These are phyloP conservation scores for Candida glaebosa DNA, from an alignment of 805 yeast genomes.

Conservation along the genomic window DNA sequence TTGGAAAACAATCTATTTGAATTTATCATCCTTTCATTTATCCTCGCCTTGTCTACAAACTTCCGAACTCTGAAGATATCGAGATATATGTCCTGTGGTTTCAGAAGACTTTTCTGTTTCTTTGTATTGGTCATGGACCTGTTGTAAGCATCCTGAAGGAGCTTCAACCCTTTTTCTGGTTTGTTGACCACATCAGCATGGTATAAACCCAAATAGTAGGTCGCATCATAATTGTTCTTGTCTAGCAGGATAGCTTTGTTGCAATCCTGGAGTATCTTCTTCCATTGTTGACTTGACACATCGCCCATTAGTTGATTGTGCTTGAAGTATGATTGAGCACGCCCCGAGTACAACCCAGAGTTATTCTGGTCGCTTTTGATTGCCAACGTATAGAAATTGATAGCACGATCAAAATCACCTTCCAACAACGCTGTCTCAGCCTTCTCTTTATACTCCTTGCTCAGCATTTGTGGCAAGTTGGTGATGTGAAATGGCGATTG, in stretches of 20 bases:
- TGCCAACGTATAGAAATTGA: constrained; percentile 14
- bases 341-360: constrained; percentile 9
- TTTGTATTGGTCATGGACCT: constrained; percentile 11
- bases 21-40: constrained; percentile 4
- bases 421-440: constrained; percentile 8
- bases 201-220: constrained; percentile 12
- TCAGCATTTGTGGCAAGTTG: neutral
- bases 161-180: constrained; percentile 9
- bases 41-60: constrained; percentile 4
- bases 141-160: constrained; percentile 12
- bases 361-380: constrained; percentile 9
- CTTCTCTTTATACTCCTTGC: constrained; percentile 3
- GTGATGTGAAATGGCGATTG: too few relatives aligned
- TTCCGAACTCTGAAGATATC: constrained; percentile 10
- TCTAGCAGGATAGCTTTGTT: constrained; percentile 12
- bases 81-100: constrained; percentile 14
- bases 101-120: constrained; percentile 9
- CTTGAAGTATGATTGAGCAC: constrained; percentile 14
- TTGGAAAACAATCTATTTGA: constrained; percentile 9
- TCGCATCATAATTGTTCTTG: constrained; percentile 13
- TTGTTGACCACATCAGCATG: constrained; percentile 7
- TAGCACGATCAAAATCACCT: constrained; percentile 14
- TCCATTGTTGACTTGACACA: constrained; percentile 9
- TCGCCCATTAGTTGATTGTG: constrained; percentile 1
- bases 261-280: constrained; percentile 13